phyloP scores from a whole-genome alignment of 1,139 yeast genomes.

The Hemisphaericaspora subhashii region DNA sequence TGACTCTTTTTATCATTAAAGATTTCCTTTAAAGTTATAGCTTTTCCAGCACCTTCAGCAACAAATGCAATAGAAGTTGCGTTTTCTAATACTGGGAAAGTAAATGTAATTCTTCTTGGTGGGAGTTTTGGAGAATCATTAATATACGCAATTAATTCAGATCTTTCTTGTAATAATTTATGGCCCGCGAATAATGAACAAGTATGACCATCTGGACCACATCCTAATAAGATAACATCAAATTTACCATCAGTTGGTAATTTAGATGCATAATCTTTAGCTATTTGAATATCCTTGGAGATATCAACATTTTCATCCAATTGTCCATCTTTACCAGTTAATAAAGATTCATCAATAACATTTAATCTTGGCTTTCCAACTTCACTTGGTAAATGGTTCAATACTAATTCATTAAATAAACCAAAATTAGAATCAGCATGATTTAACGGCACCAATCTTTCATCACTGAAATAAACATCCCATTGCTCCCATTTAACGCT shows the following conservation, averaged over 20 bases:
- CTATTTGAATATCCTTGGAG: slow-evolving; percentile 47
- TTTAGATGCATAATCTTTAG: slow-evolving; percentile 47
- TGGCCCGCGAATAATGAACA: slow-evolving; percentile 73
- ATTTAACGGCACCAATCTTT: slow-evolving; percentile 66
- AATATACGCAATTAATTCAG: slow-evolving; percentile 41
- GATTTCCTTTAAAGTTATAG: slow-evolving; percentile 67
- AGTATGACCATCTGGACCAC: slow-evolving; percentile 83
- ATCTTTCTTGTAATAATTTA: slow-evolving; percentile 42
- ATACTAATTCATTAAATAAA: slow-evolving; percentile 56
- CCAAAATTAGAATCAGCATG: slow-evolving; percentile 72
- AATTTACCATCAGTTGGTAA: slow-evolving; percentile 43
- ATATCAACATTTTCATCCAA: slow-evolving; percentile 34
- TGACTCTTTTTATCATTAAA: slow-evolving; percentile 51
- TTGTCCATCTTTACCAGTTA: slow-evolving; percentile 48
- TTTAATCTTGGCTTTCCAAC: slow-evolving; percentile 42
- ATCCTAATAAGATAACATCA: slow-evolving; percentile 66
- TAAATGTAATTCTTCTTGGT: slow-evolving; percentile 71
- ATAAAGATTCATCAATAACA: slow-evolving; percentile 50
- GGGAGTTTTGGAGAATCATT: slow-evolving; percentile 77
- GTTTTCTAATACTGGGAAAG: slow-evolving; percentile 59
- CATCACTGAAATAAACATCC: slow-evolving; percentile 73
- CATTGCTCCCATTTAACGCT: slow-evolving; percentile 64
- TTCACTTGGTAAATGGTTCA: slow-evolving; percentile 38
- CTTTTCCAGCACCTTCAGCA: slow-evolving; percentile 87
- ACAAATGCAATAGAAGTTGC: slow-evolving; percentile 72